phyloP scores from a whole-genome alignment of 2,329 filamentous ascomycete species.

The Fusarium pseudoanthophilum region DNA sequence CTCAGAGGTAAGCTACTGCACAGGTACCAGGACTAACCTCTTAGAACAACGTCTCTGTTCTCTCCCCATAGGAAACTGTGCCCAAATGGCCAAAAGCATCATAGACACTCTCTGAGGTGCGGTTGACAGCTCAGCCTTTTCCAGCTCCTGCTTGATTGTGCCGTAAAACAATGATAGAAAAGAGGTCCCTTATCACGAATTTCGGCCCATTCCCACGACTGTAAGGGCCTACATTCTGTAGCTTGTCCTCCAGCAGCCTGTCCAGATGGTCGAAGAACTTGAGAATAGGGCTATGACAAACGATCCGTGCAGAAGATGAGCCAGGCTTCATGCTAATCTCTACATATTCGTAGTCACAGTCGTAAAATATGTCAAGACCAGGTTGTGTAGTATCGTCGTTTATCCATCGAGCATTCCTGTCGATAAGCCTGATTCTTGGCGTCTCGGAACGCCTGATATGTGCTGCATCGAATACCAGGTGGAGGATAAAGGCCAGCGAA shows the following conservation, averaged over 20 bases:
- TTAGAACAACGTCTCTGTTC: not conserved
- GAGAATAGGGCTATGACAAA: not conserved
- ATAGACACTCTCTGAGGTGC: not conserved
- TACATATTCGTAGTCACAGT: not conserved
- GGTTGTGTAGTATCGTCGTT: not conserved
- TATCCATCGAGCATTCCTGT: not conserved
- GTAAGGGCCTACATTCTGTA: accelerated
- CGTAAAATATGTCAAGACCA: not conserved
- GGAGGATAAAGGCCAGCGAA: not conserved
- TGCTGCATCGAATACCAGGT: not conserved
- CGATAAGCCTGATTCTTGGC: not conserved
- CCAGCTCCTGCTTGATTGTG: not conserved
- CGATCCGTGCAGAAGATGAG: not conserved
- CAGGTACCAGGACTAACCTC: not conserved
- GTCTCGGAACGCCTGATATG: not conserved
- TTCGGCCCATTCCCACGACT: accelerated
- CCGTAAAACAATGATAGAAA: not conserved
- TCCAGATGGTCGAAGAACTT: not conserved
- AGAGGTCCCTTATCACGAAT: not conserved
- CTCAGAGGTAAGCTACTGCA: not conserved
- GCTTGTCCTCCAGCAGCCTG: not conserved
- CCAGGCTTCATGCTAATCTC: not conserved
- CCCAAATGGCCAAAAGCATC: not conserved
- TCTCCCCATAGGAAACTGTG: not conserved
- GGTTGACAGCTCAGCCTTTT: no score